These are phyloP conservation scores for Neonectria hederae DNA, from an alignment of 2,329 filamentous ascomycete species.

Conservation along the genomic window DNA sequence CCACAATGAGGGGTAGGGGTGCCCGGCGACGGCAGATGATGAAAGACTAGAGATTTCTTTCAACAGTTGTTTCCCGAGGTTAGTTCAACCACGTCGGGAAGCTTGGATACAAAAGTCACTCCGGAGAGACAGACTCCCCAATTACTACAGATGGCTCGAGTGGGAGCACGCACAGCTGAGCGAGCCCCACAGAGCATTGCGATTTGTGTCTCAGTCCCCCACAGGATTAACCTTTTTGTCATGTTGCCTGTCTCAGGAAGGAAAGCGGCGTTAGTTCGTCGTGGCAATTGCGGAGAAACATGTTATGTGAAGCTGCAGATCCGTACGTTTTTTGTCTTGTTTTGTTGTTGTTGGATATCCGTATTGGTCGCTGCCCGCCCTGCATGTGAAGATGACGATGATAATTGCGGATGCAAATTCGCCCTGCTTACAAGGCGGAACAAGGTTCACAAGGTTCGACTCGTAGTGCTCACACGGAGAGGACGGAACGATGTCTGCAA, in stretches of 20 bases:
- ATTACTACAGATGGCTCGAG: background rate
- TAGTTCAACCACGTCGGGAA: background rate
- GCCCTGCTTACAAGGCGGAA: background rate
- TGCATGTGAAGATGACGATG: background rate
- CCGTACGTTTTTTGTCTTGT: background rate
- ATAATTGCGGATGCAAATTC: background rate
- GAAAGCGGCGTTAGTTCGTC: background rate
- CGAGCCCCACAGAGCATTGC: background rate
- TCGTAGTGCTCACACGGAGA: background rate
- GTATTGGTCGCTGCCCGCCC: background rate
- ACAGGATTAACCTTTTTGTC: background rate
- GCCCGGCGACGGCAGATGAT: background rate
- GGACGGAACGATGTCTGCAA: background rate
- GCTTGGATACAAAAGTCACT: background rate
- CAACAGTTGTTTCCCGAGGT: slow-evolving; percentile 4
- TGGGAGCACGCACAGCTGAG: background rate
- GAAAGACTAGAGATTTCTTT: background rate
- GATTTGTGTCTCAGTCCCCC: background rate
- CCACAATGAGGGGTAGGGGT: background rate
- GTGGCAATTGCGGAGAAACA: background rate
- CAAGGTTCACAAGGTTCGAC: background rate
- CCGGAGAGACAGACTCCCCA: background rate
- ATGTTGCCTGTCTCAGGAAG: background rate
- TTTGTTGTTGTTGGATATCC: background rate
- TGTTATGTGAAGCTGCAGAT: background rate